Evolutionary conservation across 805 yeast genomes (phyloP).

Genomic region (Lipomyces lipofer): DNA sequence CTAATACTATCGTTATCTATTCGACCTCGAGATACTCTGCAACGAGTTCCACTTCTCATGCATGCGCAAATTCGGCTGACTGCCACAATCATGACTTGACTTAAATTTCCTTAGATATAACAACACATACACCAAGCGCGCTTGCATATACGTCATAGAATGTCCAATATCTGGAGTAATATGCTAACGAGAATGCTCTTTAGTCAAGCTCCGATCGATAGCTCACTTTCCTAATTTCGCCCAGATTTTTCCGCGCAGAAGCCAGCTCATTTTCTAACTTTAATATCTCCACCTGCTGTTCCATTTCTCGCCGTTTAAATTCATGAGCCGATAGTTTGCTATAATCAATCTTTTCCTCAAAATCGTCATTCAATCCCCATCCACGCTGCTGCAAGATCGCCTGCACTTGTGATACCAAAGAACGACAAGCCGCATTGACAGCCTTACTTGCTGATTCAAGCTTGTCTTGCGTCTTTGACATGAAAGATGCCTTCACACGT

Average conservation of each 20-base stretch:
- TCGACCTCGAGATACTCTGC: no score
- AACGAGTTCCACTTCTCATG: no score
- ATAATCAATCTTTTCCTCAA: conserved; percentile 54
- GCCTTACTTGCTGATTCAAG: conserved; percentile 67
- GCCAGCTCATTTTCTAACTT: conserved; percentile 73
- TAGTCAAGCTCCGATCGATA: conserved; percentile 57
- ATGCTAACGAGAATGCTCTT: no score
- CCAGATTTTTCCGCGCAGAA: conserved; percentile 74
- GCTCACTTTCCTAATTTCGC: conserved; percentile 79
- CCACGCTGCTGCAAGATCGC: conserved; percentile 48
- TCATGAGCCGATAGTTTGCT: conserved; percentile 70
- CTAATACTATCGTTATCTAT: no score
- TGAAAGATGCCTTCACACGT: conserved; percentile 75
- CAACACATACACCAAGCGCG: no score
- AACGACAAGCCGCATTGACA: conserved; percentile 75
- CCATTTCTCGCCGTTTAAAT: conserved; percentile 85
- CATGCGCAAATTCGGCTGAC: no score
- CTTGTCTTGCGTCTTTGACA: conserved; percentile 72
- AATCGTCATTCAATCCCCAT: conserved; percentile 41
- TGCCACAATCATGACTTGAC: no score
- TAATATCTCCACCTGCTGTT: conserved; percentile 86
- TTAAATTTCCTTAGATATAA: no score
- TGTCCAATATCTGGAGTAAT: no score
- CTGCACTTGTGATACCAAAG: conserved; percentile 70
- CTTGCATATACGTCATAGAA: no score